phyloP scores from a whole-genome alignment of 345 rosid species.

The Boechera divaricarpa region DNA sequence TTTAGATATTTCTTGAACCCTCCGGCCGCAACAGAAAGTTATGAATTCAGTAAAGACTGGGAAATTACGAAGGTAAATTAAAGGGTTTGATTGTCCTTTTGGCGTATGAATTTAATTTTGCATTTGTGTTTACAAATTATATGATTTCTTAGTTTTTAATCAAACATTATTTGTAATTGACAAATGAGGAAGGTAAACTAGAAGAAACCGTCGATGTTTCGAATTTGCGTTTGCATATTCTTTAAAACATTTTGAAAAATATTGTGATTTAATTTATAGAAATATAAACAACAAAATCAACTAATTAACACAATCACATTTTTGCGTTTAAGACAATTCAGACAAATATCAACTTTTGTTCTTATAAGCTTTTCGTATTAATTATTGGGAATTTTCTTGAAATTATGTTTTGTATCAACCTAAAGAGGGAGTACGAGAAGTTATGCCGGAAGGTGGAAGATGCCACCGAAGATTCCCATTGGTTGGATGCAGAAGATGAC shows the following conservation, averaged over 20 bases:
- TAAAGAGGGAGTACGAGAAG: constrained; percentile 58
- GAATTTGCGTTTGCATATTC: not conserved
- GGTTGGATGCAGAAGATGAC: constrained; percentile 45
- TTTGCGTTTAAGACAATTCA: too few relatives aligned
- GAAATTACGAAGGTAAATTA: constrained; percentile 52
- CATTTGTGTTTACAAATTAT: not conserved
- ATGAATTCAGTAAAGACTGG: constrained; percentile 60
- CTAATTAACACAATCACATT: too few relatives aligned
- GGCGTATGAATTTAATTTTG: not conserved
- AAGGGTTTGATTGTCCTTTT: not conserved
- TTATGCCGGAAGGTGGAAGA: constrained; percentile 52
- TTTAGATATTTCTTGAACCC: constrained; percentile 58
- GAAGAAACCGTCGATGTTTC: not conserved
- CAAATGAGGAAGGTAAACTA: not conserved
- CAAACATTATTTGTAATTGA: not conserved
- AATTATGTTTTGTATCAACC: not conserved
- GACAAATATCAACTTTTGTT: too few relatives aligned
- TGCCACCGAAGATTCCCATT: constrained; percentile 36
- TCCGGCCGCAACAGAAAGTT: not conserved
- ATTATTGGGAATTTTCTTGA: not conserved
- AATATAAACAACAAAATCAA: too few relatives aligned
- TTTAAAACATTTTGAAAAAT: too few relatives aligned
- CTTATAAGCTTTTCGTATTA: not conserved
- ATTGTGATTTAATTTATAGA: too few relatives aligned
- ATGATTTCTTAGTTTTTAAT: too few relatives aligned